Conservation (phyloP, 352 stramenopile species). For the Phytophthora uliginosa region DNA sequence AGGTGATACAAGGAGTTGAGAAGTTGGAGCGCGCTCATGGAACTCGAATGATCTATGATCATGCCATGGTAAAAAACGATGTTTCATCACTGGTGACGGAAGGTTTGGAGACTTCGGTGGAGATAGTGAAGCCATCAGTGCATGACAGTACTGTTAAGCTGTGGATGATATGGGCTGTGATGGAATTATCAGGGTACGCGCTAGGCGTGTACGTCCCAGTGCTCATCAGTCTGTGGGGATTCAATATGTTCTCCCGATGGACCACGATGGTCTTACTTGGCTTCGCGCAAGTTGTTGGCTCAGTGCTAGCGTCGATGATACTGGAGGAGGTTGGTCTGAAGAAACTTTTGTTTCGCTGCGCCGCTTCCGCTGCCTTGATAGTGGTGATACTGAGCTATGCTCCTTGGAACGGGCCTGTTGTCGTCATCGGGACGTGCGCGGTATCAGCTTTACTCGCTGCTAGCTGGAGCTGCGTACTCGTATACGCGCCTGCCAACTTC, state of each 20-base stretch:
- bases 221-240: constrained; percentile 35
- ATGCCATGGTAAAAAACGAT: background rate
- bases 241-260: constrained; percentile 36
- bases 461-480: constrained; percentile 32
- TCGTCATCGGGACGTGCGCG: constrained; percentile 10
- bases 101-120: background rate
- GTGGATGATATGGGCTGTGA: constrained; percentile 35
- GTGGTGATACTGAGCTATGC: constrained; percentile 4
- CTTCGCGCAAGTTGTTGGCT: constrained; percentile 22
- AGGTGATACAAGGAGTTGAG: background rate
- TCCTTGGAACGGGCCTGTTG: constrained; percentile 19
- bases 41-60: background rate
- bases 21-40: background rate
- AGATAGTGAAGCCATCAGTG: background rate
- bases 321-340: constrained; percentile 21
- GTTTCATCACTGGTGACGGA: background rate
- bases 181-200: constrained; percentile 40
- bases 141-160: constrained; percentile 12
- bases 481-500: constrained; percentile 24
- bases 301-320: constrained; percentile 14
- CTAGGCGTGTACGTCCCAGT: constrained; percentile 33
- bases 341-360: constrained; percentile 16
- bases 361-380: background rate
- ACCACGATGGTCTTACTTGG: constrained; percentile 20
- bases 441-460: constrained; percentile 26